These are phyloP conservation scores for Jackrogersella multiformis DNA, from an alignment of 495 filamentous ascomycete species.

Conservation along the genomic window DNA sequence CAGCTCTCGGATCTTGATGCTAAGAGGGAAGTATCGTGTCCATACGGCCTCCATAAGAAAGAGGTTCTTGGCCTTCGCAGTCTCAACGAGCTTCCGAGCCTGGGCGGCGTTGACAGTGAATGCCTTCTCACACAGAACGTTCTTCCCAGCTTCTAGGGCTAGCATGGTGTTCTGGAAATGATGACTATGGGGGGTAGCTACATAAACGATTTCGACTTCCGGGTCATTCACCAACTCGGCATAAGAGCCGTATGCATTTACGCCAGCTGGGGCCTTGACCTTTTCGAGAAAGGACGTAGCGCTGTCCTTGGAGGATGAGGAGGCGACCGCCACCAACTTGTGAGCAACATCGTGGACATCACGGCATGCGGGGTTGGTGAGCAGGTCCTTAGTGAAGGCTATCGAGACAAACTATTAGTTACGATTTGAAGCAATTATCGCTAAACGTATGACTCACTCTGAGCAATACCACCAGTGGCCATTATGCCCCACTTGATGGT, in stretches of 20 bases:
- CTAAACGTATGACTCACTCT: conserved; percentile 58
- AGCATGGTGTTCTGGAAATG: conserved; percentile 93
- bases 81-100: conserved; percentile 75
- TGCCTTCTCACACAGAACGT: conserved; percentile 93
- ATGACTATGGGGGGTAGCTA: conserved; percentile 94
- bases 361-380: conserved; percentile 77
- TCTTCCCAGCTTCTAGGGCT: conserved; percentile 81
- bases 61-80: conserved; percentile 78
- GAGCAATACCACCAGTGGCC: conserved; percentile 83
- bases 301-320: conserved; percentile 73
- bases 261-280: conserved; percentile 67
- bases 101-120: conserved; percentile 91
- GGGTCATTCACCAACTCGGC: conserved; percentile 78
- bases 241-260: conserved; percentile 84
- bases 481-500: conserved; percentile 82
- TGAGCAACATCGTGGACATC: conserved; percentile 78
- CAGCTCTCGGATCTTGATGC: conserved; percentile 75
- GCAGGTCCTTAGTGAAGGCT: conserved; percentile 86
- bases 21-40: conserved; percentile 90
- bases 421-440: neutral
- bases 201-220: conserved; percentile 86
- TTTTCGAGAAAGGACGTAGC: conserved; percentile 77
- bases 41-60: conserved; percentile 98
- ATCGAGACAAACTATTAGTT: conserved; percentile 15
- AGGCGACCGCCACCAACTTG: conserved; percentile 81